Base-by-base conservation (phyloP, 1,284 basidiomycete species). In the Cerioporus squamosus region DNA sequence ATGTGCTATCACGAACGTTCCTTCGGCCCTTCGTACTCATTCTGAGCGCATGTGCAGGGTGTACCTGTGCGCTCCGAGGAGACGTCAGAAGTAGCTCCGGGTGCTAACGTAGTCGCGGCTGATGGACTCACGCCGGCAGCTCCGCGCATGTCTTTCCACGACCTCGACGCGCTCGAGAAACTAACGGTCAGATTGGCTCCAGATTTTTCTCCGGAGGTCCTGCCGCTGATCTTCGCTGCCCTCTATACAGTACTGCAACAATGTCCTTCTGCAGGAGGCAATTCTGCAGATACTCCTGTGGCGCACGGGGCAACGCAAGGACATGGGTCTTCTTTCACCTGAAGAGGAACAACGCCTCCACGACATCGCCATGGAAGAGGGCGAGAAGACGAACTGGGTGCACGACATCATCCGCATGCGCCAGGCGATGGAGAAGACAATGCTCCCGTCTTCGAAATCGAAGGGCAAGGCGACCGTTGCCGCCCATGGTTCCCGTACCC, bases 251-350 rank as follows among this genome's bases (percentile, higher is more conserved):
- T 92, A 91, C 64, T 90, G 87, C 68, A 73, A 82, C 26, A 84
- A 87, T 60, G 79, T 92, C 23, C 80, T 92, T 12, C 76, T 90
- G 9, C 86, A 84, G 3, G 88, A 90, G 71, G 79, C 85, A 2
- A 76, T 89, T 39, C 75, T 86, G 43, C 90, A 92, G 67, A 76
- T 92, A 17, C 74, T 90, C 7, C 72, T 91, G 15, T 91, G 89
- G 87, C 82, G 87, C 17, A 74, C 74, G 15, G 87, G 85, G 2
- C 71, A 80, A 36, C 86, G 90, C 20, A 77, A 68, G 1, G 77
- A 78, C 0, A 46, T 76, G 5, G 74, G 76, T 2, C 71, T 88
- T 10, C 77, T 87, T 17, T 70, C 81, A 1, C 67, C 72, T 0
- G 75, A 75, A 23, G 85, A 88, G 57, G 90, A 92, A 71, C 68